These are phyloP conservation scores for Borealophlyctis nickersoniae DNA, from an alignment of 192 early-diverging fungal species.

Conservation along the genomic window DNA sequence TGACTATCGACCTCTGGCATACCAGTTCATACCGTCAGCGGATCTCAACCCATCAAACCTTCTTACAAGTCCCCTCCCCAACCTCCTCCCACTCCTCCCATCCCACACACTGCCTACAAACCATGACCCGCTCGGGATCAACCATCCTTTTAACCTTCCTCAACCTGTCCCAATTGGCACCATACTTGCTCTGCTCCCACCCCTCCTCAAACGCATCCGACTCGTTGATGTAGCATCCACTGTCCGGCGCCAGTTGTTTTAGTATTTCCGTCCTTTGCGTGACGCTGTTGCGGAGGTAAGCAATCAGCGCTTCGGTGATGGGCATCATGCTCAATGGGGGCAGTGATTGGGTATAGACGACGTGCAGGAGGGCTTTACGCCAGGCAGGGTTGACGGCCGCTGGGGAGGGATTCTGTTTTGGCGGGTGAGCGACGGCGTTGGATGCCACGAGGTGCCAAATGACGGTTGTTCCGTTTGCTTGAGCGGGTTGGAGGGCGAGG, in stretches of 20 bases:
- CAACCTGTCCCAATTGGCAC: slow-evolving; percentile 43
- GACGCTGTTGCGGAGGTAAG: not conserved
- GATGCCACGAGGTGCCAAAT: slow-evolving; percentile 14
- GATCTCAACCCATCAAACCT: too few relatives aligned
- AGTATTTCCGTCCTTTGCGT: not conserved
- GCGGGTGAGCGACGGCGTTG: not conserved
- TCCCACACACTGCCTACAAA: slow-evolving; percentile 45
- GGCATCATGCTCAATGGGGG: too few relatives aligned
- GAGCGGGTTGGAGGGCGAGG: not conserved
- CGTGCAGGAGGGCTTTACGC: slow-evolving; percentile 29
- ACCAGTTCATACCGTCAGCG: too few relatives aligned
- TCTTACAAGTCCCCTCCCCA: slow-evolving; percentile 21
- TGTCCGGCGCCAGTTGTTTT: slow-evolving; percentile 31
- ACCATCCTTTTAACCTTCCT: slow-evolving; percentile 37
- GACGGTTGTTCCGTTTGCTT: not conserved
- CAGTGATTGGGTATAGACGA: slow-evolving; percentile 1
- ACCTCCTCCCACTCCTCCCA: slow-evolving; percentile 26
- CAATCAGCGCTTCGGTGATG: not conserved
- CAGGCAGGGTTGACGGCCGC: slow-evolving; percentile 34
- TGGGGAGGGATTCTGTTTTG: not conserved
- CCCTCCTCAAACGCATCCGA: slow-evolving; percentile 40
- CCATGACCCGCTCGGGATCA: slow-evolving; percentile 45
- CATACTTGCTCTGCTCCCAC: slow-evolving; percentile 47
- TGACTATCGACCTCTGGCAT: too few relatives aligned
- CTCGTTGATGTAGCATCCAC: slow-evolving; percentile 47